Percentiles rank a stretch among this genome's conserved stretches.
These are phyloP conservation scores for Quercus mongolica DNA, from an alignment of 306 rosid genomes.

Conservation along the genomic window DNA sequence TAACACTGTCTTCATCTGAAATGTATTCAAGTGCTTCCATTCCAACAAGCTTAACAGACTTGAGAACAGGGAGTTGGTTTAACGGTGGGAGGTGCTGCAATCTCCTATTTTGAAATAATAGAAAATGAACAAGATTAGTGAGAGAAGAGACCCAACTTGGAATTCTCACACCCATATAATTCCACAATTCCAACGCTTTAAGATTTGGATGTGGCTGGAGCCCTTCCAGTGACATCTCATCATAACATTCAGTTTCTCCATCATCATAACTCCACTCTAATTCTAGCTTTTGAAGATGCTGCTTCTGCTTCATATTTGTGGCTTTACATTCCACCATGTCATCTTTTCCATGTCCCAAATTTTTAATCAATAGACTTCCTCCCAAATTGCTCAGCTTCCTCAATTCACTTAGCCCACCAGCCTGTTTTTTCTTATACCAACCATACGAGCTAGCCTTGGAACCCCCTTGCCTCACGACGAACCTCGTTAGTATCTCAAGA, in stretches of 20 bases:
- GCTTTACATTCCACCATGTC: no score
- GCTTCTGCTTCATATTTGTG: no score
- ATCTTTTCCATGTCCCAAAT: no score
- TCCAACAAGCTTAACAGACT: fast-evolving
- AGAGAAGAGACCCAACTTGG: neutral
- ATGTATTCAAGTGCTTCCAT: constrained; percentile 10
- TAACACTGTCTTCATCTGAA: neutral
- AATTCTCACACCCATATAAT: neutral
- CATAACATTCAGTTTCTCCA: neutral
- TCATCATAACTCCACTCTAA: fast-evolving
- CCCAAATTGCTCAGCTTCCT: no score
- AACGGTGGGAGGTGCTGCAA: neutral
- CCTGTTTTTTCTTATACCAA: no score
- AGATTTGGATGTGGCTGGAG: neutral
- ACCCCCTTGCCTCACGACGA: neutral
- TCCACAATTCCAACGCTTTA: neutral
- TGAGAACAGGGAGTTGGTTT: neutral
- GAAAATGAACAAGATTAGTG: neutral
- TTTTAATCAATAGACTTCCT: fast-evolving
- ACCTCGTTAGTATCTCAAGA: neutral
- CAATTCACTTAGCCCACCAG: no score
- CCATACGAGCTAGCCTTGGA: no score
- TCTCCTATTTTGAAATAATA: fast-evolving
- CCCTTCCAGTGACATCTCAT: neutral
- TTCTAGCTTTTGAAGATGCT: fast-evolving